These are phyloP conservation scores for Dictyostelium firmibasis DNA, from an alignment of 78 protist genomes.

Conservation along the genomic window DNA sequence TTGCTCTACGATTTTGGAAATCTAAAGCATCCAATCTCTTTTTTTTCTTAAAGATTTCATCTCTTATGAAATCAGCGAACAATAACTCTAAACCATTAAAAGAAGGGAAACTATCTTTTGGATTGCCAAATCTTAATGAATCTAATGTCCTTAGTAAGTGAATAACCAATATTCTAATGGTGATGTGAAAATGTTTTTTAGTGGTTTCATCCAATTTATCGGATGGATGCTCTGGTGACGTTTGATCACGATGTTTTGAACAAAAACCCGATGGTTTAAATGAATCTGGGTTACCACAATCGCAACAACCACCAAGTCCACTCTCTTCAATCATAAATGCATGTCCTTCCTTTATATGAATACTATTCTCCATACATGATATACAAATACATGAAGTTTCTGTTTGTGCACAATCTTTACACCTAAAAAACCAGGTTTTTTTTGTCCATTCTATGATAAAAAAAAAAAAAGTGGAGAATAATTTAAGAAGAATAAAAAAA, in stretches of 20 bases:
- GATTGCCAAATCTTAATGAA: neutral
- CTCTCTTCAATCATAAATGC: constrained; percentile 62
- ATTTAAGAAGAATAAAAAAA: neutral
- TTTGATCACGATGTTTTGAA: constrained; percentile 6
- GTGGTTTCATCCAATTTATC: neutral
- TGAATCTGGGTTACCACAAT: constrained; percentile 67
- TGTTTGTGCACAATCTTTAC: constrained; percentile 59
- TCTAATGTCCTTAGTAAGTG: neutral
- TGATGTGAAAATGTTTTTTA: neutral
- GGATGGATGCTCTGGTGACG: constrained; percentile 40
- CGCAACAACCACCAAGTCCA: constrained; percentile 65
- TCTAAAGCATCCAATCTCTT: neutral
- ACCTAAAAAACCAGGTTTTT: constrained; percentile 65
- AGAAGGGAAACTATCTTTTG: neutral
- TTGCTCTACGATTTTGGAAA: neutral
- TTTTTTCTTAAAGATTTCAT: neutral
- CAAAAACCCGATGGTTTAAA: constrained; percentile 32
- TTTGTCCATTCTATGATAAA: constrained; percentile 59
- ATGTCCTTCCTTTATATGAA: constrained; percentile 42
- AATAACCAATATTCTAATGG: neutral
- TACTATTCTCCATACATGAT: constrained; percentile 41
- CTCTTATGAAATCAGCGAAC: neutral
- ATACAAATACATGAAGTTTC: constrained; percentile 62
- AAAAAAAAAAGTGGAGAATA: too few species aligned
- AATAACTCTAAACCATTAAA: neutral